A percentile compares a stretch with the other conserved stretches of the same genome.
These are phyloP conservation scores for Phlebiopsis gigantea DNA, from an alignment of 768 basidiomycete species.

Conservation along the genomic window DNA sequence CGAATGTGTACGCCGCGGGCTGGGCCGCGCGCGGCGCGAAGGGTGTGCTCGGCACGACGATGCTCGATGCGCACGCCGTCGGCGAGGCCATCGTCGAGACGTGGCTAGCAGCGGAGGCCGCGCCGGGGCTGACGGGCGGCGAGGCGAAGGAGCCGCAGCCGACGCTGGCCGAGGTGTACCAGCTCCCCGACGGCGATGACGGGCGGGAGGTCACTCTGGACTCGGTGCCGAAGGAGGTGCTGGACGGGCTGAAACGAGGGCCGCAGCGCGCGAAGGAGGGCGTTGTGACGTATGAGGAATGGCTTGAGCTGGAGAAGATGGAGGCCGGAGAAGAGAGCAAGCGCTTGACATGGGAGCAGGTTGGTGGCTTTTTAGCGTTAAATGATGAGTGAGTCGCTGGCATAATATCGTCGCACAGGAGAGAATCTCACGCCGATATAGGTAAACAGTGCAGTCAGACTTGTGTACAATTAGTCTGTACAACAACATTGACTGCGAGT, in stretches of 20 bases:
- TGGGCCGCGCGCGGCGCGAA: constrained; percentile 92
- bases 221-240: constrained; percentile 29
- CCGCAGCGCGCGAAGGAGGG: constrained; percentile 36
- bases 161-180: background rate
- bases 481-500: no score
- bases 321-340: constrained; percentile 41
- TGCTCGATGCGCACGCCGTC: constrained; percentile 77
- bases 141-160: constrained; percentile 2
- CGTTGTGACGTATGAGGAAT: constrained; percentile 65
- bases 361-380: background rate
- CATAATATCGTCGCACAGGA: no score
- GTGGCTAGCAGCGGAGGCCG: background rate
- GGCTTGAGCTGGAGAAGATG: constrained; percentile 69
- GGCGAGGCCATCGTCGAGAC: constrained; percentile 37
- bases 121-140: constrained; percentile 2
- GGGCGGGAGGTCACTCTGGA: background rate
- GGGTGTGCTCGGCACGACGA: constrained; percentile 88
- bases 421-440: no score
- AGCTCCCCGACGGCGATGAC: background rate
- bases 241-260: constrained; percentile 40
- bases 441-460: no score
- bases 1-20: constrained; percentile 83
- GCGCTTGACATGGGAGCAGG: background rate
- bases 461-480: no score
- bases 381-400: background rate